Evolutionary conservation across 176 grass and related monocot genomes (phyloP), one percentile per base, ranked within the genome.

Genomic region (Avena eriantha): DNA sequence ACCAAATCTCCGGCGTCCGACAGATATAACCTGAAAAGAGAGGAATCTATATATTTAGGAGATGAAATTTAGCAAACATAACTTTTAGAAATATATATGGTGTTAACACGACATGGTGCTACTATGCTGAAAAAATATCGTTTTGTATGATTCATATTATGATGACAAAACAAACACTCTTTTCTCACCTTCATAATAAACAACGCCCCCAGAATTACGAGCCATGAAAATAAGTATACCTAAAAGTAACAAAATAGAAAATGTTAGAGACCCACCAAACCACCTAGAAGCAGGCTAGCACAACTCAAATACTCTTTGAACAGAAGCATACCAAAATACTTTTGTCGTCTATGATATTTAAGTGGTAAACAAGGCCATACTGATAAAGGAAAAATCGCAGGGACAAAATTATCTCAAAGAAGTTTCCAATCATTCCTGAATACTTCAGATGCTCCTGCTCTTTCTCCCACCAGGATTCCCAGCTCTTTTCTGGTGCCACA

Each of bases 381-480:
- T 98, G 95, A 78, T 95, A 98, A 83, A 95, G 67, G 77, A 98
- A 98, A 83, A 98, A 98, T 22, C 95, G 88, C 14, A 95, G 26
- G 7, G 95, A 86, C 80, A 98, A 83, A 65, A 98, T 73, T 83
- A 98, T 93, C 93, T 98, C 95, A 73, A 81, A 73, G 54, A 93
- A 41, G 36, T 86, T 61, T 74, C 95, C 95, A 77, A 92, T 39
- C 13, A 49, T 73, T 85, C 95, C 93, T 76, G 95, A 92, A 88
- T 98, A 87, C 74, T 82, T 90, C 4, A 98, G 80, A 89, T 98
- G 95, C 43, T 98, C 95, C 50, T 93, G 93, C 77, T 98, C 95
- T 43, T 80, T 76, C 72, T 95, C 95, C 95, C 95, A 98, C 95
- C 95, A 98, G 56, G 95, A 98, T 86, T 98, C 95, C 95, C 95